Conservation (phyloP, 1,284 basidiomycete genomes). For the Trametes hirsuta region DNA sequence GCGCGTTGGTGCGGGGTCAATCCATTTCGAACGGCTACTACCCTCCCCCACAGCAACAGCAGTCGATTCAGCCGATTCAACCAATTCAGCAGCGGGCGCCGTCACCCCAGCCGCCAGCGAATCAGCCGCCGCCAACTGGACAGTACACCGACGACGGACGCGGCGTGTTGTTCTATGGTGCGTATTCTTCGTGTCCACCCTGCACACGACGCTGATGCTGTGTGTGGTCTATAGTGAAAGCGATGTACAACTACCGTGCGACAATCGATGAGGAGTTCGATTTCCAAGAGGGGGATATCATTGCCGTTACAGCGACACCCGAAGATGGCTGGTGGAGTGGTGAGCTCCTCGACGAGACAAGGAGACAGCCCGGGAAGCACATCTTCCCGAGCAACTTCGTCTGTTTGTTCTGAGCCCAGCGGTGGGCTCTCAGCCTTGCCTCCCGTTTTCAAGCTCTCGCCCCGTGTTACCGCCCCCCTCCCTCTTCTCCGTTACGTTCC, state of each 20-base stretch:
- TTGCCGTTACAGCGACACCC: conserved; percentile 89
- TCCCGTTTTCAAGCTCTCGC: not conserved
- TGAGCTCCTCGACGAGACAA: conserved; percentile 81
- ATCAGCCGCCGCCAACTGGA: conserved; percentile 55
- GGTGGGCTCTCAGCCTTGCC: not conserved
- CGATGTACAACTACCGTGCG: conserved; percentile 90
- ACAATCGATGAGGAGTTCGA: conserved; percentile 89
- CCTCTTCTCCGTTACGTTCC: not conserved
- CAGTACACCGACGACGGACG: conserved; percentile 79
- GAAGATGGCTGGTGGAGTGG: conserved; percentile 97
- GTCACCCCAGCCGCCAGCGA: conserved; percentile 40
- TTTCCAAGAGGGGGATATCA: conserved; percentile 90
- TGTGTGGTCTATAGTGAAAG: conserved; percentile 66
- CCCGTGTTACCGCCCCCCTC: not conserved
- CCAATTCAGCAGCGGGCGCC: conserved; percentile 36
- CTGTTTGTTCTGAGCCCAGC: conserved; percentile 55
- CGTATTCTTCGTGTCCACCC: conserved; percentile 22
- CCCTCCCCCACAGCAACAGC: conserved; percentile 16
- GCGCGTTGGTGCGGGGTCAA: conserved; percentile 23
- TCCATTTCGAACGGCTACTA: conserved; percentile 30
- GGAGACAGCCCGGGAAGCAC: conserved; percentile 77
- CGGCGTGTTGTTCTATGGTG: conserved; percentile 84
- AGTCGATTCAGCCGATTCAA: not conserved
- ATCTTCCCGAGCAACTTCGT: conserved; percentile 96
- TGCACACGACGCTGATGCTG: conserved; percentile 4